These are phyloP conservation scores for Waitea zeae DNA, from an alignment of 1,284 basidiomycete genomes.

Conservation along the genomic window DNA sequence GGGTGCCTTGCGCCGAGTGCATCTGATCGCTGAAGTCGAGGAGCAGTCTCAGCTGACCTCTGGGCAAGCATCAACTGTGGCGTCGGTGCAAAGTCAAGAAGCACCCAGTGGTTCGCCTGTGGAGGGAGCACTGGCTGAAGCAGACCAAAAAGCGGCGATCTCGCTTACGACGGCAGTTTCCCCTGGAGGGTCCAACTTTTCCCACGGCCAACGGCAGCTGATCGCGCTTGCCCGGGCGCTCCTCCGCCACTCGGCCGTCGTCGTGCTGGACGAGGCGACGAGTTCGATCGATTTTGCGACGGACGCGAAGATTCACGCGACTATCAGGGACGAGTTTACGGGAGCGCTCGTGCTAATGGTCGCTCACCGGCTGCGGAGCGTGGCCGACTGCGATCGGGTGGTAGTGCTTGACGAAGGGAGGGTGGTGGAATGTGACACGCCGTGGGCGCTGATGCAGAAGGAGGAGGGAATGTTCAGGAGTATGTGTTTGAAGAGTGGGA, in stretches of 20 bases:
- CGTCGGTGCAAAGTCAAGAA: constrained; percentile 14
- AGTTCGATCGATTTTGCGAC: constrained; percentile 64
- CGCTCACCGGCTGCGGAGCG: constrained; percentile 54
- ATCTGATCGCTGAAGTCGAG: constrained; percentile 35
- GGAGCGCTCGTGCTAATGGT: too few species aligned
- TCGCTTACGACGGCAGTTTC: constrained; percentile 60
- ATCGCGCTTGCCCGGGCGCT: constrained; percentile 69
- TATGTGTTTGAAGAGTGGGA: constrained; percentile 74
- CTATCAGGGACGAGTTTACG: constrained; percentile 67
- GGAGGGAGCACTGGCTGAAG: constrained; percentile 9
- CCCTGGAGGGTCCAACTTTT: constrained; percentile 69
- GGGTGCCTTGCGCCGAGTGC: constrained; percentile 46
- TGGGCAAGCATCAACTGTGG: constrained; percentile 24
- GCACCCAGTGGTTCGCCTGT: too few species aligned
- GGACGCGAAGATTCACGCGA: constrained; percentile 61
- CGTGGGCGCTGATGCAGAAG: constrained; percentile 55
- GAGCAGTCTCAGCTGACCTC: constrained; percentile 29
- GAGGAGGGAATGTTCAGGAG: constrained; percentile 59
- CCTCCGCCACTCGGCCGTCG: constrained; percentile 55
- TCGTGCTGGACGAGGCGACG: constrained; percentile 76
- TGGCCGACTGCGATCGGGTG: constrained; percentile 67
- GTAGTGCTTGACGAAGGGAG: constrained; percentile 71
- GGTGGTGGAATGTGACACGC: constrained; percentile 73
- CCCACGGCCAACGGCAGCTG: constrained; percentile 71
- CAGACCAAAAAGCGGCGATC: constrained; percentile 28